Evolutionary conservation across 176 grass and related monocot genomes (phyloP).

Genomic region (Oryza brachyantha): DNA sequence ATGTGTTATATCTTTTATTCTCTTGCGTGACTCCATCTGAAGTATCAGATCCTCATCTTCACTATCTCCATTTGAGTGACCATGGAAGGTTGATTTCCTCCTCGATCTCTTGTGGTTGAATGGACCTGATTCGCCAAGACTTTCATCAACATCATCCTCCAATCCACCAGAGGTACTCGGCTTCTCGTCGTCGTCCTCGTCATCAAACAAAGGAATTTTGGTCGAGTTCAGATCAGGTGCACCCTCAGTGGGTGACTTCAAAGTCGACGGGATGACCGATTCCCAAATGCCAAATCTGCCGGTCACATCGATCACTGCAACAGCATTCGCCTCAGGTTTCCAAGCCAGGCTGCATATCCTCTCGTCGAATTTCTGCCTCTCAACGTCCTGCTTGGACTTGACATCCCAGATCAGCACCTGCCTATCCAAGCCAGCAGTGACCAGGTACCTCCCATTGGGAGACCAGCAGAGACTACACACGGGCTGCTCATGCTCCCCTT

Average conservation of each 20-base stretch:
- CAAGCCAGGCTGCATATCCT: conserved; percentile 70
- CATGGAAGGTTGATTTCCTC: conserved; percentile 41
- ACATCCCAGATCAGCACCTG: conserved; percentile 96
- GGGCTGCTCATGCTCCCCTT: conserved; percentile 84
- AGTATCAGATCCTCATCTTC: conserved; percentile 61
- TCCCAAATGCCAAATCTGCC: conserved; percentile 90
- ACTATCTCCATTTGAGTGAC: conserved; percentile 44
- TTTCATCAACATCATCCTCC: conserved; percentile 66
- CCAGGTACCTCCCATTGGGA: conserved; percentile 83
- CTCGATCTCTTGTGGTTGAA: conserved; percentile 53
- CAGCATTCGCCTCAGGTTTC: conserved; percentile 81
- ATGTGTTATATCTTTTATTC: conserved; percentile 47
- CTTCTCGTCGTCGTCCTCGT: conserved; percentile 63
- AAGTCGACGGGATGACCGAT: conserved; percentile 54
- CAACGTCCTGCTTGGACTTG: conserved; percentile 89
- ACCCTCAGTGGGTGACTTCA: conserved; percentile 81
- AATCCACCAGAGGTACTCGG: conserved; percentile 60
- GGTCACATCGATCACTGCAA: conserved; percentile 73
- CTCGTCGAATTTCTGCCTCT: conserved; percentile 87
- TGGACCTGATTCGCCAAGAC: conserved; percentile 48
- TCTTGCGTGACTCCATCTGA: conserved; percentile 61
- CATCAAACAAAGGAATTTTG: conserved; percentile 63
- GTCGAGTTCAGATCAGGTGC: conserved; percentile 40
- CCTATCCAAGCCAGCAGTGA: conserved; percentile 72
- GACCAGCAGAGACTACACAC: conserved; percentile 85